These are phyloP conservation scores for Epichloe scottii DNA, from an alignment of 2,329 filamentous ascomycete species.

Conservation along the genomic window DNA sequence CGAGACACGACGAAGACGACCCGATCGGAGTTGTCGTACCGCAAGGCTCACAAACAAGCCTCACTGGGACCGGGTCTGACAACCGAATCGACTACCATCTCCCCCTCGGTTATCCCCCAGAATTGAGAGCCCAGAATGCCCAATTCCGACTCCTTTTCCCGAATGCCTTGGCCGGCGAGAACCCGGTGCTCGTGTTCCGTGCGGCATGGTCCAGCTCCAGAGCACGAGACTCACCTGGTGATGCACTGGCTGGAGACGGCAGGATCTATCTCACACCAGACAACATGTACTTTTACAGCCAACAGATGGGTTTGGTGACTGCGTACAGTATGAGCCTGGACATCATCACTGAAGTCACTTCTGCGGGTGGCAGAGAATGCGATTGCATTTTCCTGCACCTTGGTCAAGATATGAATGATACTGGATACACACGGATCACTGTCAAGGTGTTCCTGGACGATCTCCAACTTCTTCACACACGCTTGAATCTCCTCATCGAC, in stretches of 20 bases:
- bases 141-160: constrained; percentile 92
- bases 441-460: constrained; percentile 92
- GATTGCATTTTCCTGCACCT: constrained; percentile 85
- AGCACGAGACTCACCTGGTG: constrained; percentile 28
- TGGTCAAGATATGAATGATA: constrained; percentile 47
- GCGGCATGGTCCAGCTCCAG: constrained; percentile 63
- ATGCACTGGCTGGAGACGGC: constrained; percentile 46
- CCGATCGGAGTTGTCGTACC: constrained; percentile 29
- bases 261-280: constrained; percentile 78
- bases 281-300: constrained; percentile 92
- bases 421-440: constrained; percentile 60
- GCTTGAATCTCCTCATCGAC: constrained; percentile 75
- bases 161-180: constrained; percentile 61
- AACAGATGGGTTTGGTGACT: constrained; percentile 82
- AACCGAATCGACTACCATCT: constrained; percentile 39
- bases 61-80: constrained; percentile 15
- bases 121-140: constrained; percentile 74
- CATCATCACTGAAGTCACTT: constrained; percentile 77
- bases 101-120: constrained; percentile 65
- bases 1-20: constrained; percentile 25
- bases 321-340: constrained; percentile 66
- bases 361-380: constrained; percentile 77
- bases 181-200: constrained; percentile 81
- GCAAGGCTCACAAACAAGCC: constrained; percentile 16
- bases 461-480: constrained; percentile 64